phyloP scores from a whole-genome alignment of 140 eudicot species.

The Oenanthe javanica region DNA sequence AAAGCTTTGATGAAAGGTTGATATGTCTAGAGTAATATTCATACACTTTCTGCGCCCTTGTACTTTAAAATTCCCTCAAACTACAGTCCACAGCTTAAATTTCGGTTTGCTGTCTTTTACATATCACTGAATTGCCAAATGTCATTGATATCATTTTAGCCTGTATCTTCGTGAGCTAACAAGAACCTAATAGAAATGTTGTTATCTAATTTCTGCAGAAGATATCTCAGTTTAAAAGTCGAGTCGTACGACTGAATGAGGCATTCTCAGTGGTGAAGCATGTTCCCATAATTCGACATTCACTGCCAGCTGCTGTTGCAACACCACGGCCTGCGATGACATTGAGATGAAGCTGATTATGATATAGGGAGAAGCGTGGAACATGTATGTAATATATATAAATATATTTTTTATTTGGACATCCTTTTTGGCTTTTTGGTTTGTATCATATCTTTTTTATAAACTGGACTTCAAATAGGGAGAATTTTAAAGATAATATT shows the following conservation, averaged over 20 bases:
- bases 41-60: background rate
- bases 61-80: background rate
- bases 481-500: background rate
- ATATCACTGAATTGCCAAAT: background rate
- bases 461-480: background rate
- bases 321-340: constrained; percentile 80
- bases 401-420: background rate
- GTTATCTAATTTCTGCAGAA: constrained; percentile 35
- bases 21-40: background rate
- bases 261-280: constrained; percentile 83
- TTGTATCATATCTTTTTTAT: background rate
- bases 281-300: constrained; percentile 64
- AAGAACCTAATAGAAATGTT: background rate
- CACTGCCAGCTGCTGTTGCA: constrained; percentile 63
- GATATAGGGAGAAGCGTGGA: background rate
- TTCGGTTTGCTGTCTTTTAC: background rate
- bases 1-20: background rate
- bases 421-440: background rate
- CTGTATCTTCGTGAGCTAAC: background rate
- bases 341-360: constrained; percentile 35
- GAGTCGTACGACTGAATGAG: constrained; percentile 78
- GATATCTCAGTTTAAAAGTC: constrained; percentile 79
- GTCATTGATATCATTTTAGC: background rate
- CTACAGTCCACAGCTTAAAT: background rate
- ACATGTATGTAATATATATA: background rate